These are phyloP conservation scores for Hortaea werneckii DNA, from an alignment of 2,329 filamentous ascomycete species.

Conservation along the genomic window DNA sequence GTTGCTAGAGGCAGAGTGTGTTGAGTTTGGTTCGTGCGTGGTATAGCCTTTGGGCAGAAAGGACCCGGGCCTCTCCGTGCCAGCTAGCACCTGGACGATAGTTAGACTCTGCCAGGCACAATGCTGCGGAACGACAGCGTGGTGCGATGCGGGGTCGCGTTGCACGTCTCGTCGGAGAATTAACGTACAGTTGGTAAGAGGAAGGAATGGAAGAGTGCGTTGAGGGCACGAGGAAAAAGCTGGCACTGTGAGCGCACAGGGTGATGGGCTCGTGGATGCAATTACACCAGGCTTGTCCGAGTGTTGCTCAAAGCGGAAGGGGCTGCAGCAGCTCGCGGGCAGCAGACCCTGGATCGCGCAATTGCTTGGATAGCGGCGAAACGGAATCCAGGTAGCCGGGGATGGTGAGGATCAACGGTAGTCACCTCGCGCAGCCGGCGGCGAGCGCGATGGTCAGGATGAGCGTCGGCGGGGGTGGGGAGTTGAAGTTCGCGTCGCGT, in stretches of 20 bases:
- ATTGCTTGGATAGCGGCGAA: constrained; percentile 6
- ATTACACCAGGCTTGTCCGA: constrained; percentile 2
- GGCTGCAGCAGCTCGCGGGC: constrained; percentile 14
- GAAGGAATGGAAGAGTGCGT: constrained; percentile 3
- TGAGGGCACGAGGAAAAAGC: constrained; percentile 7
- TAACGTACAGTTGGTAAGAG: constrained; percentile 7
- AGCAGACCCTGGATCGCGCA: constrained; percentile 5
- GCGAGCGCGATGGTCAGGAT: constrained; percentile 4
- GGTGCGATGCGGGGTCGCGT: constrained; percentile 9
- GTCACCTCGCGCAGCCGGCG: constrained; percentile 2
- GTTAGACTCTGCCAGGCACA: not conserved
- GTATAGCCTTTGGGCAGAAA: too few relatives aligned
- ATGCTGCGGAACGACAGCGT: constrained; percentile 1
- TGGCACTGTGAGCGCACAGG: constrained; percentile 6
- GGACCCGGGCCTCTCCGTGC: too few relatives aligned
- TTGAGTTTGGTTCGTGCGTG: too few relatives aligned
- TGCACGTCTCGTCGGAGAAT: constrained; percentile 15
- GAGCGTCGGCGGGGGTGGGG: not conserved
- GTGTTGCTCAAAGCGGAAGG: constrained; percentile 8
- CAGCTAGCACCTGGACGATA: too few relatives aligned
- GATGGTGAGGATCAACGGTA: constrained; percentile 1
- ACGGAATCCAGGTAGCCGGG: constrained; percentile 11
- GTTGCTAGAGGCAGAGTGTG: too few relatives aligned
- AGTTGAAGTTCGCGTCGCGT: not conserved
- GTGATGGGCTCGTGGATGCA: constrained; percentile 14